phyloP scores from a whole-genome alignment of 352 stramenopile genomes.

The Pythium rishiriense region DNA sequence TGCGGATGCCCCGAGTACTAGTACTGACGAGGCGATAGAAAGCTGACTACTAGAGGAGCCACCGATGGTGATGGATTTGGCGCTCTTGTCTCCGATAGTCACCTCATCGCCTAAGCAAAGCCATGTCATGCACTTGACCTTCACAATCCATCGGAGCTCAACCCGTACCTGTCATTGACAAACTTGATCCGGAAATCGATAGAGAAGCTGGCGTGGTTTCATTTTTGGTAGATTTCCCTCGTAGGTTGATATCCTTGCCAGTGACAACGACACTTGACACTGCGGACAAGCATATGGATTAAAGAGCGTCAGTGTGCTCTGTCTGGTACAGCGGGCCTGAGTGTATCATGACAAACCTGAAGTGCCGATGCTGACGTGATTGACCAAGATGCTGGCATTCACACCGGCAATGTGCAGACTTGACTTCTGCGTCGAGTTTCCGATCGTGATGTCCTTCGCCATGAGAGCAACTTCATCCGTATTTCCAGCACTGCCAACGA shows the following conservation, averaged over 20 bases:
- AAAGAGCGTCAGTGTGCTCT: no score
- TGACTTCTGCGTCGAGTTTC: conserved; percentile 5
- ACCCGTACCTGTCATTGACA: conserved; percentile 7
- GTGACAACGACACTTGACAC: conserved; percentile 4
- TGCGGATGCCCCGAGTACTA: conserved; percentile 10
- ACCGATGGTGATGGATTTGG: conserved; percentile 13
- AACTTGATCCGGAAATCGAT: background rate
- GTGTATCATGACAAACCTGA: conserved; percentile 12
- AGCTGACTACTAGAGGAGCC: background rate
- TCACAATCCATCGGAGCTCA: background rate
- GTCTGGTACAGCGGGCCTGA: no score
- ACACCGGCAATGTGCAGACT: conserved; percentile 1
- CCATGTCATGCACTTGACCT: background rate
- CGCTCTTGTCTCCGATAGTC: conserved; percentile 13
- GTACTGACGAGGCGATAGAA: conserved; percentile 3
- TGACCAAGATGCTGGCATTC: conserved; percentile 1
- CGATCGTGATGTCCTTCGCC: conserved; percentile 22
- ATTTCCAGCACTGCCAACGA: conserved; percentile 17
- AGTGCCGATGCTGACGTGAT: conserved; percentile 1
- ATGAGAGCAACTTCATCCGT: conserved; percentile 15
- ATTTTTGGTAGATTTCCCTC: background rate
- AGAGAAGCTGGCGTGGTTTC: background rate
- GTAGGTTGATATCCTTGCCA: background rate
- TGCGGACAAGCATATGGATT: no score
- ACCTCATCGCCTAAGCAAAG: conserved; percentile 1